Evolutionary conservation across 208 protist genomes (phyloP).

Genomic region (Acanthamoeba quina): DNA sequence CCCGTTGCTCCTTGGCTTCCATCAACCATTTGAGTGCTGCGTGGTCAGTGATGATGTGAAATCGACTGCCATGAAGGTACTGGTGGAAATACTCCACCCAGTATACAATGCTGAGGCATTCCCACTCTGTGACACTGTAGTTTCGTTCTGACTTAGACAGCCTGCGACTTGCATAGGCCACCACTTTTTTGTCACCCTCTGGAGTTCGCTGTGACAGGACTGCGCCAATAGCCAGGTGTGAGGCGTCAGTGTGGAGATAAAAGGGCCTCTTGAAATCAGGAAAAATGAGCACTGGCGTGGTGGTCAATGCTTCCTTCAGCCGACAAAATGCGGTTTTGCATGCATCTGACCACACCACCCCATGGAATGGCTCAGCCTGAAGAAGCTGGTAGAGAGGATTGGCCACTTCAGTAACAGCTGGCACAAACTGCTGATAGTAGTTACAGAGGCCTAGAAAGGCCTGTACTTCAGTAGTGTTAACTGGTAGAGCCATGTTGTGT

Average conservation of each 20-base stretch:
- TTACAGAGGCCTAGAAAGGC: neutral
- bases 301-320: neutral
- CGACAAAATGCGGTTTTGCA: neutral
- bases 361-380: neutral
- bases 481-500: neutral
- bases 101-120: neutral
- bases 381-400: neutral
- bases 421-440: neutral
- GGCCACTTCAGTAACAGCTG: neutral
- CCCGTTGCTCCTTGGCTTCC: neutral
- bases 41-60: slow-evolving; percentile 5
- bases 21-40: neutral
- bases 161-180: neutral
- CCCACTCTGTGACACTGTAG: slow-evolving; percentile 1
- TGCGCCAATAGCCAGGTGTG: neutral
- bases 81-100: slow-evolving; percentile 4
- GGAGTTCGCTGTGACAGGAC: neutral
- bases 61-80: neutral
- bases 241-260: neutral
- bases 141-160: neutral
- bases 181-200: neutral
- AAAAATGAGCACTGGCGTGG: neutral
- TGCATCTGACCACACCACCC: neutral
- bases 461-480: neutral
- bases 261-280: neutral